Base-by-base conservation (phyloP, 73 alveolate genomes). In the Paramecium tetraurelia region DNA sequence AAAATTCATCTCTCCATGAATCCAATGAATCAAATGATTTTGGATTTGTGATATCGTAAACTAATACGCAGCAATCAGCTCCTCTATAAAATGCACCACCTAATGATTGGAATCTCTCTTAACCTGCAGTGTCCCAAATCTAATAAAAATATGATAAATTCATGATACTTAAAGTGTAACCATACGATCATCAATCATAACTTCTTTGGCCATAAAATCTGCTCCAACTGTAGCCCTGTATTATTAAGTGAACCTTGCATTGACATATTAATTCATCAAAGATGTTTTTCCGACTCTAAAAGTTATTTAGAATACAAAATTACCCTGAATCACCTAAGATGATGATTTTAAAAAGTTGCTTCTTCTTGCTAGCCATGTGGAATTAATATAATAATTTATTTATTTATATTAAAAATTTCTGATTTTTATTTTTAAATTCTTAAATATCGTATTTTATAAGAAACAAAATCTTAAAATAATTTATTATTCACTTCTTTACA, bases 31-130 rank as follows among this genome's bases (percentile, higher is more conserved):
- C 99, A 93, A 98, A 98, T 86, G 99, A 94, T 83, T 96, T 92
- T 20, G 96, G 95, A 63, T 93, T 96, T 8, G 99, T 96, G 63
- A 98, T 85, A 86, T 98, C 99, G 72, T 95, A 97, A 48, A 96
- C 99, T 44, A 98, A 95, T 63, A 96, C 99, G 70, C 99, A 98
- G 95, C 99, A 97, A 88, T 98, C 99, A 22, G 99, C 99, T 46
- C 99, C 99, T 89, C 99, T 95, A 88, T 99, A 99, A 95, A 98
- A 99, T 7, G 99, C 98, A 38, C 97, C 99, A 40, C 99, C 99
- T 72, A 97, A 93, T 68, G 96, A 57, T 88, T 95, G 95, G 94
- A 96, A 98, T 86, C 98, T 90, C 21, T 93, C 97, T 71, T 85
- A 88, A 1, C 96, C 96, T 43, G 96, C 96, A 57, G 96, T 93